Conservation (phyloP, 2,329 filamentous ascomycete species). For the Aphanocladium album region DNA sequence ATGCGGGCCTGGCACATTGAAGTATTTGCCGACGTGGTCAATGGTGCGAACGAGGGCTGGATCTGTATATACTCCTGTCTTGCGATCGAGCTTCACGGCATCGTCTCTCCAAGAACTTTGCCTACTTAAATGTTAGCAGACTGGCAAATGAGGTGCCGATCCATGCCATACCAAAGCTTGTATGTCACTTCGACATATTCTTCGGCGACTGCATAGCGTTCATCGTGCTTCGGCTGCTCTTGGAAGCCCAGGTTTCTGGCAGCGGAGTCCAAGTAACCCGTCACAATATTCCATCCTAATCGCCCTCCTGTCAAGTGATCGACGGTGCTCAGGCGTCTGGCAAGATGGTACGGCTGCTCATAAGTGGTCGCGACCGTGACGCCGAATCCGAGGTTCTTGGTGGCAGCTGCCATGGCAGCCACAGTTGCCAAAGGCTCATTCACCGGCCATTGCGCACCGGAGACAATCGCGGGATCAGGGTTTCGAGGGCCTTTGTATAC, state of each 20-base stretch:
- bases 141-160: background rate
- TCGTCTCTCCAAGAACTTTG: slow-evolving; percentile 54
- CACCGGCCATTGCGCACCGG: slow-evolving; percentile 66
- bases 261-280: slow-evolving; percentile 62
- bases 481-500: slow-evolving; percentile 56
- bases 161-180: slow-evolving; percentile 47
- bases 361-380: slow-evolving; percentile 65
- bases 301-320: slow-evolving; percentile 64
- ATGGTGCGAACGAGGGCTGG: slow-evolving; percentile 52
- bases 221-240: slow-evolving; percentile 44
- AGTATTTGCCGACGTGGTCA: slow-evolving; percentile 57
- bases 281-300: slow-evolving; percentile 51
- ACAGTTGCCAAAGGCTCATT: slow-evolving; percentile 60
- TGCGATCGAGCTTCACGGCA: slow-evolving; percentile 51
- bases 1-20: slow-evolving; percentile 53
- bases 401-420: slow-evolving; percentile 63
- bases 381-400: slow-evolving; percentile 62
- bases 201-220: slow-evolving; percentile 55
- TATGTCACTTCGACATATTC: slow-evolving; percentile 55
- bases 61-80: slow-evolving; percentile 43
- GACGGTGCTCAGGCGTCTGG: slow-evolving; percentile 58
- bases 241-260: slow-evolving; percentile 56
- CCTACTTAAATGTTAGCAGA: slow-evolving; percentile 17
- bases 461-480: slow-evolving; percentile 50
- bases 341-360: slow-evolving; percentile 63